A percentile compares a stretch with the other conserved stretches of the same genome.
phyloP scores from a whole-genome alignment of 148 eudicot species.

The Pharnaceum exiguum region DNA sequence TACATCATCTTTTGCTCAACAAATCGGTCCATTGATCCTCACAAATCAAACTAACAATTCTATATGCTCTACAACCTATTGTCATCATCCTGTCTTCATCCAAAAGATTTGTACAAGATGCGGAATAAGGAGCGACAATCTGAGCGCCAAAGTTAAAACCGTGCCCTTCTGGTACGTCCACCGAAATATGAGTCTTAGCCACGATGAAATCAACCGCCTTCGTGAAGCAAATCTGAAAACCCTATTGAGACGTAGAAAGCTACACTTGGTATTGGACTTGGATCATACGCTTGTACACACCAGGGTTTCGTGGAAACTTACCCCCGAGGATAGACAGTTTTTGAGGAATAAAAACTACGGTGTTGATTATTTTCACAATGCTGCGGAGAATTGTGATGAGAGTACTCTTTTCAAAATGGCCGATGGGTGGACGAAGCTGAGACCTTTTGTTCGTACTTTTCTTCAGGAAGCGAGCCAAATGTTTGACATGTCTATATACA shows the following conservation, averaged over 20 bases:
- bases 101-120: constrained; percentile 14
- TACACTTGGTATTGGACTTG: constrained; percentile 22
- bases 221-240: background rate
- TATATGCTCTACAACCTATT: background rate
- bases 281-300: constrained; percentile 27
- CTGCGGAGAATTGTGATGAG: background rate
- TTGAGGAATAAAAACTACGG: constrained; percentile 4
- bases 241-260: constrained; percentile 8
- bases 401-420: background rate
- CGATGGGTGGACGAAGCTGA: constrained; percentile 17
- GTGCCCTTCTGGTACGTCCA: constrained; percentile 20
- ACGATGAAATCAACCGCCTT: constrained; percentile 2
- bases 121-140: background rate
- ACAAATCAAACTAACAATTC: background rate
- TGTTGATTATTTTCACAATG: constrained; percentile 5
- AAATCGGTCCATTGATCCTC: background rate
- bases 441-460: constrained; percentile 14
- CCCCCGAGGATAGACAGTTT: constrained; percentile 14
- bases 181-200: constrained; percentile 5
- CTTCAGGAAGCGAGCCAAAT: constrained; percentile 10
- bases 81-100: constrained; percentile 11
- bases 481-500: constrained; percentile 20
- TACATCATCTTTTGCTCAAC: constrained; percentile 14
- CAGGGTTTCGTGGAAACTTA: constrained; percentile 5
- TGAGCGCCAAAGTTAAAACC: background rate